These are phyloP conservation scores for Postia placenta DNA, from an alignment of 768 basidiomycete species.

Conservation along the genomic window DNA sequence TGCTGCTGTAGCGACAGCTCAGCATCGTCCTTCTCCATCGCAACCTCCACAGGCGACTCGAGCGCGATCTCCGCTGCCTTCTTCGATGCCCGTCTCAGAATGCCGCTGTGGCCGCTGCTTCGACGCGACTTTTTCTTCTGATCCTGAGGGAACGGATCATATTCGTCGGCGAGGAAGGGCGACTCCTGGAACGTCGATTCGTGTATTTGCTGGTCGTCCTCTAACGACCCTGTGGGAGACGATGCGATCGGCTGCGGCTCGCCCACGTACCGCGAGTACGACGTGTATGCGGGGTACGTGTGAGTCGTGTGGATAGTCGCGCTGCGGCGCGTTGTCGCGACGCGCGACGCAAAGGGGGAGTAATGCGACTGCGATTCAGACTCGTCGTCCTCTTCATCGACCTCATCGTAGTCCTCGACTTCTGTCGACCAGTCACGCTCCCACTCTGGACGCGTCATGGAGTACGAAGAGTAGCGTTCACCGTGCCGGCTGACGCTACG, in stretches of 20 bases:
- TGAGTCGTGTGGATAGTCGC: slow-evolving; percentile 13
- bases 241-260: slow-evolving; percentile 14
- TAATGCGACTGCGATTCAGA: slow-evolving; percentile 14
- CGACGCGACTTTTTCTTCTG: slow-evolving; percentile 8
- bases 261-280: slow-evolving; percentile 14
- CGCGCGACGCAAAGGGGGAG: slow-evolving; percentile 14
- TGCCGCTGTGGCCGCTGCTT: slow-evolving; percentile 1
- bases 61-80: slow-evolving; percentile 5
- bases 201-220: slow-evolving; percentile 15
- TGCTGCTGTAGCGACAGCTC: slow-evolving; percentile 1
- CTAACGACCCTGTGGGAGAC: slow-evolving; percentile 19
- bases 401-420: slow-evolving; percentile 18
- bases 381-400: slow-evolving; percentile 18
- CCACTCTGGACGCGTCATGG: slow-evolving; percentile 17
- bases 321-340: slow-evolving; percentile 10
- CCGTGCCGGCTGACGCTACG: slow-evolving; percentile 10
- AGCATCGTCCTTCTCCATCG: slow-evolving; percentile 11
- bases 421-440: slow-evolving; percentile 21
- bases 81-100: slow-evolving; percentile 10
- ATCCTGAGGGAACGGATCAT: slow-evolving; percentile 5
- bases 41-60: background rate
- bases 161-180: background rate
- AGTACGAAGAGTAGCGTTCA: slow-evolving; percentile 11
- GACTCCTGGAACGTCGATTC: slow-evolving; percentile 17
- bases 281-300: slow-evolving; percentile 11